Evolutionary conservation across 345 rosid species (phyloP).

Genomic region (Nephelium lappaceum): DNA sequence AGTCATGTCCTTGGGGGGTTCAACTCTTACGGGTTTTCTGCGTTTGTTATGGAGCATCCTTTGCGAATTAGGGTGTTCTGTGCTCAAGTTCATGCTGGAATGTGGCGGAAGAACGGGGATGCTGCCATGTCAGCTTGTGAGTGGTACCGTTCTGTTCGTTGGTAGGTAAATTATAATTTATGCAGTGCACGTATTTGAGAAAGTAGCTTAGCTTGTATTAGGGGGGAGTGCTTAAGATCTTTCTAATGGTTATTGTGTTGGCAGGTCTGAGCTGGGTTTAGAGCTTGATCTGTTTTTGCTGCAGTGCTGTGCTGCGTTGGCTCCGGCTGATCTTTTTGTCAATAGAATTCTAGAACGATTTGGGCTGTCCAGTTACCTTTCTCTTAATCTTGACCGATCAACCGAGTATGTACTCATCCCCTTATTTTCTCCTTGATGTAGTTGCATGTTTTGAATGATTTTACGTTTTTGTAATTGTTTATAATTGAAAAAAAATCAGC

Average conservation of each 20-base stretch:
- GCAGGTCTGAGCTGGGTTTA: constrained; percentile 92
- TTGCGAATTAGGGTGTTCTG: constrained; percentile 87
- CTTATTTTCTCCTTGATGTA: background rate
- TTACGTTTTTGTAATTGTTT: background rate
- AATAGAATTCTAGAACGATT: constrained; percentile 74
- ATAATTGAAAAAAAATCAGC: background rate
- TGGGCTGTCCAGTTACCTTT: constrained; percentile 70
- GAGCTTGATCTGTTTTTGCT: constrained; percentile 95
- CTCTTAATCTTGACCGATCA: constrained; percentile 50
- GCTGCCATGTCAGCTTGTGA: constrained; percentile 64
- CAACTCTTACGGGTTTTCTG: constrained; percentile 84
- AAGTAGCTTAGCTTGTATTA: background rate
- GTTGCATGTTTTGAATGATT: background rate
- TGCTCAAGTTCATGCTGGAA: constrained; percentile 88
- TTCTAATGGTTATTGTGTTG: constrained; percentile 29
- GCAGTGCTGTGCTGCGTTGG: constrained; percentile 96
- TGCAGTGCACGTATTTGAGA: background rate
- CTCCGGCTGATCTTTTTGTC: constrained; percentile 85
- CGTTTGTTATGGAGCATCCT: constrained; percentile 87
- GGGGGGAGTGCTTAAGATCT: background rate
- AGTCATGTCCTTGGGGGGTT: constrained; percentile 55
- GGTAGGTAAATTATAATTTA: constrained; percentile 51
- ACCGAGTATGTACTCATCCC: constrained; percentile 60
- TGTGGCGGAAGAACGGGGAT: constrained; percentile 97
- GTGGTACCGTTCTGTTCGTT: constrained; percentile 80